phyloP scores from a whole-genome alignment of 352 stramenopile genomes.

The Globisporangium echinulatum region DNA sequence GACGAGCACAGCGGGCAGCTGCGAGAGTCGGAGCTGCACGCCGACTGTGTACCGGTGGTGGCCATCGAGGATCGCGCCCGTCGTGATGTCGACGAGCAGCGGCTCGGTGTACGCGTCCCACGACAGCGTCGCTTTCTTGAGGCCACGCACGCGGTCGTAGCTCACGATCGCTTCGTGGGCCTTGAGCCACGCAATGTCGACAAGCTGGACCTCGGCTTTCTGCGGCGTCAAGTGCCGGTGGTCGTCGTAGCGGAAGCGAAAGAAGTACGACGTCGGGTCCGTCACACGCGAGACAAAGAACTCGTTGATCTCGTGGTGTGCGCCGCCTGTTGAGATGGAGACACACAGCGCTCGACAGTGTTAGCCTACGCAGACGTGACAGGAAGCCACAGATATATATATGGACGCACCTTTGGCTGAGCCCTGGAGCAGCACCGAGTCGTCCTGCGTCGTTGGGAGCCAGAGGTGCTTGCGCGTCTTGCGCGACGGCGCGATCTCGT shows the following conservation, averaged over 20 bases:
- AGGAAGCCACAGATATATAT: background rate
- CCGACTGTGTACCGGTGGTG: conserved; percentile 82
- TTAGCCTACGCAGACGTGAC: no score
- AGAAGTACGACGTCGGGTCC: conserved; percentile 86
- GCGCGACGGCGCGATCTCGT: conserved; percentile 53
- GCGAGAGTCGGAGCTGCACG: conserved; percentile 59
- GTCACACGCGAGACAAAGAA: conserved; percentile 80
- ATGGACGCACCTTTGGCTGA: conserved; percentile 13
- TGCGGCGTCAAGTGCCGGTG: conserved; percentile 51
- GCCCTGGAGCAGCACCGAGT: conserved; percentile 49
- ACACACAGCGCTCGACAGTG: background rate
- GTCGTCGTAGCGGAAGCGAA: conserved; percentile 72
- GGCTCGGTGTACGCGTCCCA: conserved; percentile 82
- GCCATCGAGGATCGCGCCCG: conserved; percentile 75
- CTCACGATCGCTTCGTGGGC: conserved; percentile 82
- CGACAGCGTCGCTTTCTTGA: conserved; percentile 70
- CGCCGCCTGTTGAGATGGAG: background rate
- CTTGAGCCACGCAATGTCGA: conserved; percentile 80
- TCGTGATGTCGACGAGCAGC: conserved; percentile 73
- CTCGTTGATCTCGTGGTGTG: conserved; percentile 44
- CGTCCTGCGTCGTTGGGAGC: conserved; percentile 69
- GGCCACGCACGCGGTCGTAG: conserved; percentile 62
- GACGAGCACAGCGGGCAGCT: conserved; percentile 69
- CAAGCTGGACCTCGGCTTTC: conserved; percentile 76
- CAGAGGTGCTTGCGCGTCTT: conserved; percentile 70